A percentile compares a stretch with the other conserved stretches of the same genome.
These are phyloP conservation scores for Trichocomaceae sp. DNA, from an alignment of 2,329 filamentous ascomycete species.

Conservation along the genomic window DNA sequence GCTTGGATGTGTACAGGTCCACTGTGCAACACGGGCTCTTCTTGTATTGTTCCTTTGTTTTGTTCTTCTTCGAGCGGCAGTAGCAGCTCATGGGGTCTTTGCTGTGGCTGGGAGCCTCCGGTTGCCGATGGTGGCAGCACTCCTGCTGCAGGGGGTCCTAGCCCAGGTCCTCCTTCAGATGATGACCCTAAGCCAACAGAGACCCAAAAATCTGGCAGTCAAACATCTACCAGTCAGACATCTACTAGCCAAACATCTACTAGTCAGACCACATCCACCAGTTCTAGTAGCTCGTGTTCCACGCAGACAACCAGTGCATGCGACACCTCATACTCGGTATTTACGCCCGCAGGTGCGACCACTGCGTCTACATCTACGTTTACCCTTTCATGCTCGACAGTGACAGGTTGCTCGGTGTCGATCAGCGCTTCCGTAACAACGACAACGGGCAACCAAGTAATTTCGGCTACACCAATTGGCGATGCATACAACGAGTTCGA, in stretches of 20 bases:
- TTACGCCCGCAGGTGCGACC: background rate
- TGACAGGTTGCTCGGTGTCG: background rate
- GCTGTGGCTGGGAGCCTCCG: background rate
- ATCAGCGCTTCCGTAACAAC: background rate
- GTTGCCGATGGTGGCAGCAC: conserved; percentile 13
- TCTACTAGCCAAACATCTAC: background rate
- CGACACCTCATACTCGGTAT: background rate
- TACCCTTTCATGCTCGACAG: background rate
- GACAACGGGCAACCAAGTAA: background rate
- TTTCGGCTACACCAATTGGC: background rate
- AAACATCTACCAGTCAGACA: background rate
- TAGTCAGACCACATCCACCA: background rate
- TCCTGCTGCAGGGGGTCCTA: background rate
- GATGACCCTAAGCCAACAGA: background rate
- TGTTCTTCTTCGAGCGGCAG: background rate
- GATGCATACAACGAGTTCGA: background rate
- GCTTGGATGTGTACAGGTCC: background rate
- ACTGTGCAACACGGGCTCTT: background rate
- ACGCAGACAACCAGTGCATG: background rate
- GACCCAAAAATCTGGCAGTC: background rate
- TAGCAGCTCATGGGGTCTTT: conserved; percentile 10
- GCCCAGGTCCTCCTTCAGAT: background rate
- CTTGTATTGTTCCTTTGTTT: background rate
- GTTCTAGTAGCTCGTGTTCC: background rate
- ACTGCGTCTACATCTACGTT: background rate